phyloP scores from a whole-genome alignment of 305 asterid species.

The Plantago lanceolata region DNA sequence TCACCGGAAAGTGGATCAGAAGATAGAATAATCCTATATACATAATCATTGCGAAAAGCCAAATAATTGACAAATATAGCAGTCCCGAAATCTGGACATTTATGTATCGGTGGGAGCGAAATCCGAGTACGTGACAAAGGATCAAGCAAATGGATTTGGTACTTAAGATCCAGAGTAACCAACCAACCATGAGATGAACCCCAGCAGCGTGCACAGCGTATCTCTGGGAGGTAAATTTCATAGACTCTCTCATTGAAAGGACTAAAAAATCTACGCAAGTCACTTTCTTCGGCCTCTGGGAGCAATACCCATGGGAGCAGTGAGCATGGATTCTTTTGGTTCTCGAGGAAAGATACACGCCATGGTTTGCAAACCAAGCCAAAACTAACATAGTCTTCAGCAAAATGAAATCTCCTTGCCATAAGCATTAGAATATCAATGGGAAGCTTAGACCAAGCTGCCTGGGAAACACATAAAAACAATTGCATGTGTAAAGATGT shows the following conservation, averaged over 20 bases:
- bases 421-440: conserved; percentile 28
- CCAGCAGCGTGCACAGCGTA: conserved; percentile 26
- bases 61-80: background rate
- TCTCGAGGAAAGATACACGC: conserved; percentile 19
- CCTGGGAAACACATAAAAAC: background rate
- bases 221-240: conserved; percentile 21
- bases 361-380: conserved; percentile 28
- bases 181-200: conserved; percentile 40
- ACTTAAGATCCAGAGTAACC: conserved; percentile 12
- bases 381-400: conserved; percentile 21
- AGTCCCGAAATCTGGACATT: conserved; percentile 16
- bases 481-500: background rate
- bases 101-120: conserved; percentile 22
- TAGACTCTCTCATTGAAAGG: conserved; percentile 21
- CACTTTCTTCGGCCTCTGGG: conserved; percentile 16
- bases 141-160: conserved; percentile 19
- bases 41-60: conserved; percentile 10
- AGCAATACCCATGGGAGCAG: conserved; percentile 30
- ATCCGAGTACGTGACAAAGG: conserved; percentile 23
- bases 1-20: conserved; percentile 26
- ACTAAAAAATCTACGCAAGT: conserved; percentile 15
- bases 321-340: conserved; percentile 17
- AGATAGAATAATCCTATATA: conserved; percentile 29
- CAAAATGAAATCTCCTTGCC: conserved; percentile 22
- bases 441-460: conserved; percentile 26